A percentile compares a stretch with the other conserved stretches of the same genome.
Evolutionary conservation across 345 rosid species (phyloP).

Genomic region (Salix dunnii): DNA sequence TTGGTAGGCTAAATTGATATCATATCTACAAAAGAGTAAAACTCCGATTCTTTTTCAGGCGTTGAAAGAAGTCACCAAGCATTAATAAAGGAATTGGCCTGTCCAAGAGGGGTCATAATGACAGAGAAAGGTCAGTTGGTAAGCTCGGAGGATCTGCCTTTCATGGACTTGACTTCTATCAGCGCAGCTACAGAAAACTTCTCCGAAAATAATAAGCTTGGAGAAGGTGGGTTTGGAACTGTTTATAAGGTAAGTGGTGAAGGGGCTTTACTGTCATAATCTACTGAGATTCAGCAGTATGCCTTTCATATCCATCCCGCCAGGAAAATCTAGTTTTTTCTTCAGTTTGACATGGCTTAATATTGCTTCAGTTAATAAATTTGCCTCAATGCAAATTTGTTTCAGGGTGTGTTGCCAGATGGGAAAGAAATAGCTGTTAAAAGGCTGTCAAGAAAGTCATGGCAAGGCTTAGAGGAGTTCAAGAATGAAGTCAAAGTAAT

Average conservation of each 20-base stretch:
- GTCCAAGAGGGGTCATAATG: conserved; percentile 16
- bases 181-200: conserved; percentile 11
- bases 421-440: conserved; percentile 21
- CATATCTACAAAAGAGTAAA: not conserved
- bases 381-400: not conserved
- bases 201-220: conserved; percentile 17
- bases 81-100: conserved; percentile 21
- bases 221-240: conserved; percentile 16
- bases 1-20: not conserved
- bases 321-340: not conserved
- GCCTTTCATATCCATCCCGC: not conserved
- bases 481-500: conserved; percentile 16
- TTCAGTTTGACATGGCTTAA: not conserved
- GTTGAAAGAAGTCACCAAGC: conserved; percentile 18
- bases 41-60: conserved; percentile 9
- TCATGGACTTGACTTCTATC: not conserved
- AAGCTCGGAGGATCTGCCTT: conserved; percentile 22
- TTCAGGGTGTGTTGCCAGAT: conserved; percentile 14
- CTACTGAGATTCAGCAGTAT: not conserved
- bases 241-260: conserved; percentile 1
- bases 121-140: conserved; percentile 23
- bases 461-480: conserved; percentile 21
- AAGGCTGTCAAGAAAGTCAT: conserved; percentile 10
- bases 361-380: not conserved
- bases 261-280: not conserved